A percentile compares a stretch with the other conserved stretches of the same genome.
Conservation (phyloP, 345 rosid species). For the Camelina neglecta region DNA sequence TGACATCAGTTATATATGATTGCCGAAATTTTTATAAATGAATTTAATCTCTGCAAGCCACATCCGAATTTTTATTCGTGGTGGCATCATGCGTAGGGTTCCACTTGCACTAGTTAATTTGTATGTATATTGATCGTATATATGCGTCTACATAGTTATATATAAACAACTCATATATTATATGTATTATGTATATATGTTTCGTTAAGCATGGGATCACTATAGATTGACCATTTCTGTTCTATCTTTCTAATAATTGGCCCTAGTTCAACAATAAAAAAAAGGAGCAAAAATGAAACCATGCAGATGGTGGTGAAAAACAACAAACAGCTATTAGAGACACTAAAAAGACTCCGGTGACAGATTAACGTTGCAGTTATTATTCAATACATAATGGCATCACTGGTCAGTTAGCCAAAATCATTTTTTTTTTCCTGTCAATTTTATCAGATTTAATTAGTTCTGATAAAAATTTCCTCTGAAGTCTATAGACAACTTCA, state of each 20-base stretch:
- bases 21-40: not conserved
- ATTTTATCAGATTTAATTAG: not conserved
- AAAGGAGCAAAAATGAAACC: conserved; percentile 13
- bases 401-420: not conserved
- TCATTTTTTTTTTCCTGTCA: not conserved
- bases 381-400: not conserved
- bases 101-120: conserved; percentile 33
- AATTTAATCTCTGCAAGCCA: conserved; percentile 38
- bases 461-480: too few species aligned
- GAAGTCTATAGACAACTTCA: not conserved
- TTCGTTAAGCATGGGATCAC: conserved; percentile 28
- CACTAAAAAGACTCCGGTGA: not conserved
- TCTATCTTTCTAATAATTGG: conserved; percentile 15
- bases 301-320: not conserved
- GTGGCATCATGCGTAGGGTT: conserved; percentile 34
- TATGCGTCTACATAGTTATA: not conserved
- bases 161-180: not conserved
- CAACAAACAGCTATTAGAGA: not conserved
- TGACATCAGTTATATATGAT: not conserved
- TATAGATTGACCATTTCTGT: conserved; percentile 35
- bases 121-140: conserved; percentile 9
- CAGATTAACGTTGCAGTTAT: not conserved
- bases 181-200: conserved; percentile 13
- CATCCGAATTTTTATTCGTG: conserved; percentile 2
- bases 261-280: not conserved